Evolutionary conservation across 2,329 filamentous ascomycete genomes (phyloP), one percentile per base, ranked within the genome.

Genomic region (Aspergillus pseudoglaucus): DNA sequence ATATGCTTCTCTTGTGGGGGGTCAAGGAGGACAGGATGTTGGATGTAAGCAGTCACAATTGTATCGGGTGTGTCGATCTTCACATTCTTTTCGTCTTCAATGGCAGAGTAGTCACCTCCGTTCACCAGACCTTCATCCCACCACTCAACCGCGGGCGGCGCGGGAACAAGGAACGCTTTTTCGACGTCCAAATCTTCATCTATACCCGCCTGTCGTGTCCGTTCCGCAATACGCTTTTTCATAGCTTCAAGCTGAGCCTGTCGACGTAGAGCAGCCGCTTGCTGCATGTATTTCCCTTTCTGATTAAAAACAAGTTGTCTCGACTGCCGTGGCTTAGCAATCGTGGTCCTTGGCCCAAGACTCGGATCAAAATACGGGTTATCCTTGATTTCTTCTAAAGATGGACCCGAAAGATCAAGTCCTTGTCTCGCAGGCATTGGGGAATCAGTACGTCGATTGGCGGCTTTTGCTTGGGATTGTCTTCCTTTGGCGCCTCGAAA

Each of bases 241-340:
- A 98, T 91, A 53, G 85, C 85, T 74, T 98, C 94, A 23, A 98
- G 76, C 44, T 87, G 85, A 38, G 86, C 89, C 70, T 96, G 90
- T 51, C 89, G 82, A 53, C 93, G 84, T 45, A 96, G 74, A 48
- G 90, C 90, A 65, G 88, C 91, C 6, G 88, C 93, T 70, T 97
- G 91, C 54, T 90, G 85, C 51, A 97, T 95, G 63, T 95, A 97
- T 77, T 97, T 97, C 46, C 93, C 93, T 67, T 95, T 94, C 58
- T 90, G 84, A 60, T 96, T 95, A 75, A 98, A 97, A 10, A 89
- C 74, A 15, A 98, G 77, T 54, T 88, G 83, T 50, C 88, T 83
- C 9, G 88, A 80, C 53, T 87, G 78, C 44, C 90, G 80, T 33
- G 79, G 75, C 58, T 85, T 87, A 60, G 67, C 75, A 53, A 71